These are phyloP conservation scores for Cadophora sp. DNA, from an alignment of 2,329 filamentous ascomycete genomes.

Conservation along the genomic window DNA sequence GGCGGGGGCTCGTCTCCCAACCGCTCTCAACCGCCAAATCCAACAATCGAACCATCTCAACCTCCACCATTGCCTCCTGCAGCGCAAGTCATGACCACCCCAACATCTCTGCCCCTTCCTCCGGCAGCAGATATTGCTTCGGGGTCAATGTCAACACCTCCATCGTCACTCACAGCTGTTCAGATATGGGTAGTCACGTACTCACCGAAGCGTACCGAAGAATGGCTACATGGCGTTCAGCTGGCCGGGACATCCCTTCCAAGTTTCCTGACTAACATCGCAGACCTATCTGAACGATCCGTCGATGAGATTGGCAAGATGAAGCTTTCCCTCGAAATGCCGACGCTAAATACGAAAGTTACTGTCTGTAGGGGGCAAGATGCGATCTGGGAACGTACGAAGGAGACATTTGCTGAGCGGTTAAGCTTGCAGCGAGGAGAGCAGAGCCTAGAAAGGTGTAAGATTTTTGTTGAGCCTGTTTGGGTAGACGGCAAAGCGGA, in stretches of 20 bases:
- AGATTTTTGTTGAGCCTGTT: constrained; percentile 31
- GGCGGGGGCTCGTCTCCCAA: neutral
- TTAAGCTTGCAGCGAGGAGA: constrained; percentile 18
- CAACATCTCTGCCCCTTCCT: neutral
- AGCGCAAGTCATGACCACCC: neutral
- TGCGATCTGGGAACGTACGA: constrained; percentile 25
- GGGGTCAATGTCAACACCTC: neutral
- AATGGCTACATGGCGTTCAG: neutral
- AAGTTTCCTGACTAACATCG: constrained; percentile 24
- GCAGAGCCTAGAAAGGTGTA: constrained; percentile 17
- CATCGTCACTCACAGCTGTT: neutral
- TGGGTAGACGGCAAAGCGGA: constrained; percentile 24
- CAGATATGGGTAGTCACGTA: neutral
- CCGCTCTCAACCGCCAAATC: neutral
- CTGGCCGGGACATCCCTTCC: constrained; percentile 14
- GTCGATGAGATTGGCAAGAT: constrained; percentile 26
- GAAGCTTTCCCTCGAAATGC: constrained; percentile 28
- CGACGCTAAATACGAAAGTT: constrained; percentile 20
- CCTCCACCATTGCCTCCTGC: neutral
- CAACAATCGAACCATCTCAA: neutral
- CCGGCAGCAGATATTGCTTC: neutral
- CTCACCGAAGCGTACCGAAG: neutral
- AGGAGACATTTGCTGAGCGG: constrained; percentile 26
- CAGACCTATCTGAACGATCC: neutral
- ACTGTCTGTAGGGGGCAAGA: constrained; percentile 25